phyloP scores from a whole-genome alignment of 257 asterid species.

The Henckelia pumila region DNA sequence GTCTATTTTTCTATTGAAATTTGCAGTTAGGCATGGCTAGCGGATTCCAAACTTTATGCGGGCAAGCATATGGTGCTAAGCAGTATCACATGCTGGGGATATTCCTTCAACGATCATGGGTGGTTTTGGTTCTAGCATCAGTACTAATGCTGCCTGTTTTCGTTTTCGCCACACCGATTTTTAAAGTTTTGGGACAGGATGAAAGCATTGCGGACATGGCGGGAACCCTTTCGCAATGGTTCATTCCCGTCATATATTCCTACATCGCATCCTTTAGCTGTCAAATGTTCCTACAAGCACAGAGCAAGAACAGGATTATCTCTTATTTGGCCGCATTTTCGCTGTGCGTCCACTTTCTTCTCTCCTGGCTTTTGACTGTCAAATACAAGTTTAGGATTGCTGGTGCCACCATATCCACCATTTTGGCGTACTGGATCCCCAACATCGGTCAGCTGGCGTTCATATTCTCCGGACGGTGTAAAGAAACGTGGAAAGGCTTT shows the following conservation, averaged over 20 bases:
- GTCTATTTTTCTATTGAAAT: conserved; percentile 38
- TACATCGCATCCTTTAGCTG: conserved; percentile 53
- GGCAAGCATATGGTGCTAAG: conserved; percentile 78
- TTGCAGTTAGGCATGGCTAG: conserved; percentile 80
- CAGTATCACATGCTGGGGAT: conserved; percentile 83
- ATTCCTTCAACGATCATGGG: conserved; percentile 82
- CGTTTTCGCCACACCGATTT: conserved; percentile 54
- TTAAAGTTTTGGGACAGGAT: conserved; percentile 63
- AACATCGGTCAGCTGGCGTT: conserved; percentile 55
- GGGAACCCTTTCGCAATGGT: conserved; percentile 45
- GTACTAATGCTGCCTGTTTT: conserved; percentile 49
- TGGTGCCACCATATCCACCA: conserved; percentile 63
- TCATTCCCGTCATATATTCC: conserved; percentile 58
- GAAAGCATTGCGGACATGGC: conserved; percentile 48
- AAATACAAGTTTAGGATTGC: conserved; percentile 46
- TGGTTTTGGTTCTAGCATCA: conserved; percentile 36
- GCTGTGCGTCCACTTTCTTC: conserved; percentile 41
- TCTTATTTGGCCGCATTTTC: conserved; percentile 58
- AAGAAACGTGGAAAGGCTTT: conserved; percentile 73
- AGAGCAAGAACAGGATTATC: conserved; percentile 72
- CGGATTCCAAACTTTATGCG: conserved; percentile 74
- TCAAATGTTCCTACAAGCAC: conserved; percentile 81
- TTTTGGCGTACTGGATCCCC: conserved; percentile 69
- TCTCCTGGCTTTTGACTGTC: conserved; percentile 64
- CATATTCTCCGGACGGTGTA: conserved; percentile 58